These are phyloP conservation scores for Arthrinium puccinioides DNA, from an alignment of 2,329 filamentous ascomycete genomes.

Conservation along the genomic window DNA sequence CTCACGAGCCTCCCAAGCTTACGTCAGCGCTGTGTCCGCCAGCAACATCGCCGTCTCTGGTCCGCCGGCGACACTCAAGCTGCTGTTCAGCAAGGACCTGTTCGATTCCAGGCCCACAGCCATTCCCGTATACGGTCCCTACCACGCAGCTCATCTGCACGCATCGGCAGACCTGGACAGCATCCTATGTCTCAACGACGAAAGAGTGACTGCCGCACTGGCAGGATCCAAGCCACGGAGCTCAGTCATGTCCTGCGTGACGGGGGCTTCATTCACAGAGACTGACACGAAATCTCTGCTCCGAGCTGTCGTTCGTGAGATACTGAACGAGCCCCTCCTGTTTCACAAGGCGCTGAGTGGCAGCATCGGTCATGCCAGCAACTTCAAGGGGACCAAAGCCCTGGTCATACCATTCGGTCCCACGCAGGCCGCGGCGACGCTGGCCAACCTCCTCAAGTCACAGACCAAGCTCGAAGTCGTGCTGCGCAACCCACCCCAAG, in stretches of 20 bases:
- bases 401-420: slow-evolving; percentile 43
- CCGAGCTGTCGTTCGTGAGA: slow-evolving; percentile 36
- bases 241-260: slow-evolving; percentile 43
- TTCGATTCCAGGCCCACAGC: slow-evolving; percentile 35
- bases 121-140: slow-evolving; percentile 49
- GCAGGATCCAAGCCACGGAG: slow-evolving; percentile 35
- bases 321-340: slow-evolving; percentile 40
- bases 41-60: slow-evolving; percentile 47
- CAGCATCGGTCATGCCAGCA: slow-evolving; percentile 33
- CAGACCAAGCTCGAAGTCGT: slow-evolving; percentile 35
- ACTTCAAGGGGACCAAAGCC: slow-evolving; percentile 30
- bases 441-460: slow-evolving; percentile 33
- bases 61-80: slow-evolving; percentile 39
- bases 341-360: slow-evolving; percentile 42
- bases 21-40: slow-evolving; percentile 44
- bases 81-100: slow-evolving; percentile 31
- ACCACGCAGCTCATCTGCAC: slow-evolving; percentile 49
- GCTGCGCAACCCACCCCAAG: slow-evolving; percentile 28
- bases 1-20: slow-evolving; percentile 38
- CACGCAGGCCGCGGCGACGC: slow-evolving; percentile 38
- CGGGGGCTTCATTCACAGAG: slow-evolving; percentile 33
- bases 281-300: slow-evolving; percentile 34
- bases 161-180: slow-evolving; percentile 32
- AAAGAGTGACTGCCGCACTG: slow-evolving; percentile 29
- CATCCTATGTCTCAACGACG: slow-evolving; percentile 36